Percentiles rank a stretch among this genome's conserved stretches.
Evolutionary conservation across 306 rosid species (phyloP).

Genomic region (Castanea sativa): DNA sequence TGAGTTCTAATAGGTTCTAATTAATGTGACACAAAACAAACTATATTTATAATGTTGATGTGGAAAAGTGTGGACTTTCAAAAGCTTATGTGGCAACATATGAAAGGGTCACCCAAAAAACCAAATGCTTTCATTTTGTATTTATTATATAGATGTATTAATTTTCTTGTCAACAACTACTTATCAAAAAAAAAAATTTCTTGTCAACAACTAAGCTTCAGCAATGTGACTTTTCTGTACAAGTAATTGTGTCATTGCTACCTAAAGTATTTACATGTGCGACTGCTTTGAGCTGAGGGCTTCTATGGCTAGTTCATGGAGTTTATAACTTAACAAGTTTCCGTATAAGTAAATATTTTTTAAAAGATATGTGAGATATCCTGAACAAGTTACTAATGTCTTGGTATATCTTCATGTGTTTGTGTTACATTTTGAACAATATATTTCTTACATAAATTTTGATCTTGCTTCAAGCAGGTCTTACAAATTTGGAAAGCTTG

Average conservation of each 20-base stretch:
- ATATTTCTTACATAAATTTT: background rate
- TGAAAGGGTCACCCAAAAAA: too few species aligned
- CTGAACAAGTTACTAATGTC: background rate
- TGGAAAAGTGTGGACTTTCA: too few species aligned
- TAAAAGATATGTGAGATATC: background rate
- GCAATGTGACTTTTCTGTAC: background rate
- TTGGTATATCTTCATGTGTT: background rate
- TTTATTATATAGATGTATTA: background rate
- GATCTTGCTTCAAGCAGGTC: constrained; percentile 42
- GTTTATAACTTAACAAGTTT: too few species aligned
- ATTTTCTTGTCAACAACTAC: background rate
- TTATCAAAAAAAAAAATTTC: background rate
- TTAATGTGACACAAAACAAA: too few species aligned
- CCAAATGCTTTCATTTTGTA: too few species aligned
- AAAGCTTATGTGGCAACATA: too few species aligned
- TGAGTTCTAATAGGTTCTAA: too few species aligned
- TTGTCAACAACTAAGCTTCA: background rate
- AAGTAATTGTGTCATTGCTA: background rate
- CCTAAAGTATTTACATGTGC: background rate
- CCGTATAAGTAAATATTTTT: background rate
- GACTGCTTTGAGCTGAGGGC: background rate
- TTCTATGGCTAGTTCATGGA: background rate
- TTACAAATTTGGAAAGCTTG: constrained; percentile 82
- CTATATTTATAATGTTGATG: too few species aligned
- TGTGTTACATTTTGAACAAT: background rate